Evolutionary conservation across 1,284 basidiomycete species (phyloP), one percentile per base, ranked within the genome.

Genomic region (Moesziomyces parantarcticus): DNA sequence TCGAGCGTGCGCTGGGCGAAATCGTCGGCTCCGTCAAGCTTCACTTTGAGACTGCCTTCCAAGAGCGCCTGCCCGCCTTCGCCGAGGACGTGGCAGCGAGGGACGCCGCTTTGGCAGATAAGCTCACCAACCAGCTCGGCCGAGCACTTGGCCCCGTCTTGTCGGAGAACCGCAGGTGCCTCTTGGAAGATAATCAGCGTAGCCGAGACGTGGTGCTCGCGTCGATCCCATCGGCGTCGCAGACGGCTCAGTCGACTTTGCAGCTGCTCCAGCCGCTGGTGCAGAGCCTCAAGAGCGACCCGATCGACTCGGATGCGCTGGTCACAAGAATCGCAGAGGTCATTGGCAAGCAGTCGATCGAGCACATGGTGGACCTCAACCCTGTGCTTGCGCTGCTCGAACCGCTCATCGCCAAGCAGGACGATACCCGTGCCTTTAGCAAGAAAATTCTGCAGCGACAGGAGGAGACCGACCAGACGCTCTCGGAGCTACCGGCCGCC

Each of bases 321-420:
- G 73, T 76, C 18, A 29, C 13, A 6, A 20, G 54, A 13, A 39
- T 77, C 3, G 64, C 54, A 14, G 73, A 75, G 48, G 68, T 73
- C 21, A 59, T 79, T 26, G 77, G 66, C 25, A 67, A 69, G 58
- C 73, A 75, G 46, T 71, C 75, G n/a, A 72, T 75, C 48, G 75
- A 77, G 57, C 72, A 77, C 42, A 54, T 75, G 60, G 66, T 76
- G 8, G 76, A 78, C 34, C 70, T 79, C 42, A 61, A 58, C n/a
- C 76, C 76, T 1, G 75, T 80, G 25, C 58, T 75, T 18, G 77
- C 77, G 2, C 70, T 80, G 29, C 55, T 80, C 3, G 77, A 80
- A 40, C 77, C 78, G 5, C 50, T 80, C n/a, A 62, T 79, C 22
- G 49, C 61, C 21, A 72, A 76, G 42, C 78, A 80, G 22, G 76